Base-by-base conservation (phyloP, 73 alveolate genomes). In the Paramecium sexaurelia region DNA sequence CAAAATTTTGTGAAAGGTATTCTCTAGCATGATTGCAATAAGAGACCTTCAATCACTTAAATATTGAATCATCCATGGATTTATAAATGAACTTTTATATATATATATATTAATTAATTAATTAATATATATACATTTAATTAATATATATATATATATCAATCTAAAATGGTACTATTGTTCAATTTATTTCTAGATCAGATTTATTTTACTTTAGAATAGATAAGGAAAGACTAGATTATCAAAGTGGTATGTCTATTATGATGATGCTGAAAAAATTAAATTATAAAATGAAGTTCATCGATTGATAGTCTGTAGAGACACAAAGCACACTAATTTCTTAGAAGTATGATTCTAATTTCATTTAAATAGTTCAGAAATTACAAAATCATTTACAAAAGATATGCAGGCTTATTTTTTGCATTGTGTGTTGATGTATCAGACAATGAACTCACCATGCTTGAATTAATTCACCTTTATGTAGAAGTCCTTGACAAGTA, bases 371-470 rank as follows among this genome's bases (percentile, higher is more conserved):
- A 94, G 97, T 97, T 96, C 82, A 86, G 98, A 26, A 95, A 95
- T 82, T 97, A 96, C 92, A 97, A 97, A 82, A 95, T 97, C 84
- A 97, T 98, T 78, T 98, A 98, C 94, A 88, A 98, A 93, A 90
- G 99, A 90, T 98, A 98, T 93, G 99, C 99, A 3, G 98, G 99
- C 27, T 96, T 98, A 87, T 98, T 95, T 94, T 98, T 98, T 94
- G 98, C 98, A 2, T 96, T 98, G 10, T 98, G 99, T 45, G 99
- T 98, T 20, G 99, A 98, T 88, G 95, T 95, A 88, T 98, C 96
- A 36, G 99, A 98, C 89, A 98, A 98, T 93, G 99, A 98, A 96
- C 97, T 98, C 55, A 93, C 95, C 33, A 95, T 97, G 32, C 95
- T 98, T 32, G 99, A 98, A 90, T 86, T 98, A 71, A 98, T 98